Evolutionary conservation across 768 basidiomycete species (phyloP).

Genomic region (Tulasnella sp.): DNA sequence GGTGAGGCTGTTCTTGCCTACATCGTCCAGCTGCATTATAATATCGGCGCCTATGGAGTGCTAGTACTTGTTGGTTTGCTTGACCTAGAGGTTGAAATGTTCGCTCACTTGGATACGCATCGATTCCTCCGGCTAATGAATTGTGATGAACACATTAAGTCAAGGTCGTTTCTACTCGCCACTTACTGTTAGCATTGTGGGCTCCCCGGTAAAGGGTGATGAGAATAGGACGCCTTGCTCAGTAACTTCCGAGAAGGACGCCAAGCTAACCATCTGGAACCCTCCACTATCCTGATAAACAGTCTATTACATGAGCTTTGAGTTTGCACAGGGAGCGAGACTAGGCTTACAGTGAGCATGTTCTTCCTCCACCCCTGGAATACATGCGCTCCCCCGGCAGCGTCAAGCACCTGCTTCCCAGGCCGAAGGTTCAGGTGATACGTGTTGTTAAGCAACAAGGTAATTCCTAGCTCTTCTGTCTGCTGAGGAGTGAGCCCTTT

Average conservation of each 20-base stretch:
- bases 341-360: conserved; percentile 54
- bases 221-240: conserved; percentile 82
- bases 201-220: conserved; percentile 77
- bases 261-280: conserved; percentile 62
- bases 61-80: conserved; percentile 44
- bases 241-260: conserved; percentile 72
- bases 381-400: conserved; percentile 75
- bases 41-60: conserved; percentile 88
- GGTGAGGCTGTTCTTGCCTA: conserved; percentile 43
- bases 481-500: conserved; percentile 84
- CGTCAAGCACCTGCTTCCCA: conserved; percentile 58
- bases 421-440: conserved; percentile 86
- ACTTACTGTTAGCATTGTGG: conserved; percentile 76
- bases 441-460: conserved; percentile 13
- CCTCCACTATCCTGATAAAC: conserved; percentile 71
- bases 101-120: conserved; percentile 33
- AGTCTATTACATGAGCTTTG: not conserved
- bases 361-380: conserved; percentile 87
- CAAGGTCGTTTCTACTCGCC: not conserved
- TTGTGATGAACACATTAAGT: not conserved
- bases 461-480: conserved; percentile 48
- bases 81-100: not conserved
- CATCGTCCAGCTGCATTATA: conserved; percentile 91
- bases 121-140: conserved; percentile 70
- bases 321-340: not conserved